Base-by-base conservation (phyloP, 1,284 basidiomycete genomes). In the Erythrobasidium hasegawianum region DNA sequence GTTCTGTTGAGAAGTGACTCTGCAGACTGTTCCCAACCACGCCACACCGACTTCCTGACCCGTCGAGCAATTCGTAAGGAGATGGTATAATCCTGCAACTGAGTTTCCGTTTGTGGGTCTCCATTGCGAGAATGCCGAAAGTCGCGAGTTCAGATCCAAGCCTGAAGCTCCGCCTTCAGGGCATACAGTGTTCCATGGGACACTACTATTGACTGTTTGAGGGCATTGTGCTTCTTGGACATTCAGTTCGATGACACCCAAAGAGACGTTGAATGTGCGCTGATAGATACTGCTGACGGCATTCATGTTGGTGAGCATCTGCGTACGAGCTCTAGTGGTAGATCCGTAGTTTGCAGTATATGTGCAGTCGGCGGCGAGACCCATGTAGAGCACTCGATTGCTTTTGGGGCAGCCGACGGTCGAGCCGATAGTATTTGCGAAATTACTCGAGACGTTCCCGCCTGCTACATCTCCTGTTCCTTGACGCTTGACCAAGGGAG, bases 31-130 rank as follows among this genome's bases (percentile, higher is more conserved):
- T 18, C 83, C 87, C 1, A 92, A 82, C 91, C 90, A 95, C 2
- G 91, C 91, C 61, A 94, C 90, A 39, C 90, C 90, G 58, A 93
- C 88, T 79, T 93, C 90, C 68, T 84, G 83, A 43, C 88, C 88
- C 4, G 87, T 87, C 14, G 87, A 85, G 77, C 90, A 91, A 18
- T 87, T 87, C 70, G 87, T 91, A 86, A 94, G 87, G 13, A 96
- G 80, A 79, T 94, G 90, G 89, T 90, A 94, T 26, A 96, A 81
- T 0, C 90, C 92, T 7, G 74, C 74, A 1, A 72, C 72, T 4
- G 20, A 70, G 5, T 69, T 77, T n/a, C 84, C 84, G 71, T 86
- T 86, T 61, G 79, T 74, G 0, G 89, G 89, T 68, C 90, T 81
- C 91, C 91, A 95, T 61, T 84, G 79, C 18, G 88, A 90, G 77